phyloP scores from a whole-genome alignment of 2,329 filamentous ascomycete genomes.

The Pestalotiopsis sp. region DNA sequence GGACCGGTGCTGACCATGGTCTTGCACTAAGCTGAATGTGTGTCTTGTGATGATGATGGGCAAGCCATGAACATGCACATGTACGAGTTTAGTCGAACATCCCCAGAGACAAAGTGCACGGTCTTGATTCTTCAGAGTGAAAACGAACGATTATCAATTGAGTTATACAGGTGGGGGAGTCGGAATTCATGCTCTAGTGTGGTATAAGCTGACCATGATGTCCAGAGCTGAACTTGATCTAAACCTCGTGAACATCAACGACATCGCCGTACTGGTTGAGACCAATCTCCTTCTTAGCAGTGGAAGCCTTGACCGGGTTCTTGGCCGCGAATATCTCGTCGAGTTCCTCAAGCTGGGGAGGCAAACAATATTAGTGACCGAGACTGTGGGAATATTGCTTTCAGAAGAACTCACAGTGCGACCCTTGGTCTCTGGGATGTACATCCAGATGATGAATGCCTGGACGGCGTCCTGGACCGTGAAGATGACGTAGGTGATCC shows the following conservation, averaged over 20 bases:
- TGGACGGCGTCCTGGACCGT: slow-evolving; percentile 41
- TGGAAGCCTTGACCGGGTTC: slow-evolving; percentile 39
- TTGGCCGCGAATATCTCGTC: slow-evolving; percentile 42
- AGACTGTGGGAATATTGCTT: no score
- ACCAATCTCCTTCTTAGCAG: slow-evolving; percentile 35
- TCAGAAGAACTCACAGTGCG: slow-evolving; percentile 30
- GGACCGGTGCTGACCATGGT: background rate
- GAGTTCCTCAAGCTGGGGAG: slow-evolving; percentile 43
- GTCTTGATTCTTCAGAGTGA: background rate
- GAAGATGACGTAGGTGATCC: slow-evolving; percentile 52
- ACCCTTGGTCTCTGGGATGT: slow-evolving; percentile 48
- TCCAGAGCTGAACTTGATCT: background rate
- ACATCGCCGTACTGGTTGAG: slow-evolving; percentile 28
- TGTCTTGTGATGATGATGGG: background rate
- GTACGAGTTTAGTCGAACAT: background rate
- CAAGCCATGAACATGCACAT: background rate
- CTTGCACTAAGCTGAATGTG: background rate
- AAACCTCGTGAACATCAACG: slow-evolving; percentile 17
- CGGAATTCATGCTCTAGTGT: background rate
- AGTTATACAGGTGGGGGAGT: background rate
- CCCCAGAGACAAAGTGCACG: no score
- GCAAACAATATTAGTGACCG: background rate
- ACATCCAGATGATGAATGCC: slow-evolving; percentile 42
- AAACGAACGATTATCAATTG: background rate
- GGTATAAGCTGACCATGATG: background rate